Evolutionary conservation across 495 filamentous ascomycete species (phyloP).

Genomic region (Xylaria castorea): DNA sequence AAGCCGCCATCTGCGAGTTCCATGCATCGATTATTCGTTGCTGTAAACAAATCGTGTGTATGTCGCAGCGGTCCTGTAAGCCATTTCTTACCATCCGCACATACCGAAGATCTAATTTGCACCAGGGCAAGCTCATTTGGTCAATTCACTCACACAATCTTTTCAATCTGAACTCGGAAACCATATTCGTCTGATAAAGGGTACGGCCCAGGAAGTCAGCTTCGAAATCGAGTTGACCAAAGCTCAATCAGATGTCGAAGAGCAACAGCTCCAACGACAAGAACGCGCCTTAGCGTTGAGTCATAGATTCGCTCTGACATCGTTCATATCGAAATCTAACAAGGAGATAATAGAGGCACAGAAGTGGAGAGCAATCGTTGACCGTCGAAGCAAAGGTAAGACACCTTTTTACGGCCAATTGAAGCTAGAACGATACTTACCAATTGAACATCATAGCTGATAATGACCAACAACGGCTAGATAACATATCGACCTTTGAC

Average conservation of each 20-base stretch:
- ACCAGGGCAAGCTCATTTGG: neutral
- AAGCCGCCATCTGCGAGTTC: neutral
- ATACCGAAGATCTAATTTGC: neutral
- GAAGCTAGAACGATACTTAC: neutral
- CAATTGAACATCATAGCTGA: neutral
- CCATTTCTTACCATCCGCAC: neutral
- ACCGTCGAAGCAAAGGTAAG: neutral
- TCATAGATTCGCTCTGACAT: neutral
- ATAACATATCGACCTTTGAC: neutral
- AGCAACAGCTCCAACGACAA: neutral
- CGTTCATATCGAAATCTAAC: neutral
- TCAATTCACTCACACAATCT: neutral
- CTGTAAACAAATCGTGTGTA: constrained; percentile 3
- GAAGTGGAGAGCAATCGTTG: neutral
- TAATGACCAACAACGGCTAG: neutral
- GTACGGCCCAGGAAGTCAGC: neutral
- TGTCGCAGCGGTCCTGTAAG: constrained; percentile 5
- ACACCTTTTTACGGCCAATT: neutral
- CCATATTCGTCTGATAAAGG: neutral
- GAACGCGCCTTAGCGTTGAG: neutral
- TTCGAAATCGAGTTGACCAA: neutral
- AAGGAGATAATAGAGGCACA: neutral
- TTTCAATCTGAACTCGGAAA: constrained; percentile 7
- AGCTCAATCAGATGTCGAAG: neutral
- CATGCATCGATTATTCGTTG: constrained; percentile 10